Percentiles rank a stretch among this genome's conserved stretches.
Conservation (phyloP, 305 asterid genomes). For the Solanum hybrid region DNA sequence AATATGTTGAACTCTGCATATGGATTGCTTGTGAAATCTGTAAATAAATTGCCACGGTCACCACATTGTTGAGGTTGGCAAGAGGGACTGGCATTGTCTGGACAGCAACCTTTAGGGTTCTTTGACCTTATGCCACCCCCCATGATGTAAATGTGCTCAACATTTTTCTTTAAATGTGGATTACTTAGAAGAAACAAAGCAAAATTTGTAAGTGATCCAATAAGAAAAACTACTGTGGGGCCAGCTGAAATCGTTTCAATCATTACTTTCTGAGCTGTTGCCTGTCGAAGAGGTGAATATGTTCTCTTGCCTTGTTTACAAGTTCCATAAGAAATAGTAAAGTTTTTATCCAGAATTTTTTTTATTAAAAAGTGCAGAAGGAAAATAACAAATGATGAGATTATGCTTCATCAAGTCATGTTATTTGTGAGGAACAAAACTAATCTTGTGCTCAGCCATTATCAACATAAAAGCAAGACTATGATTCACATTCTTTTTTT, state of each 20-base stretch:
- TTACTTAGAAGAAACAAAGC: constrained; percentile 59
- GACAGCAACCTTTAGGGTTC: constrained; percentile 70
- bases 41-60: constrained; percentile 53
- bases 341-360: background rate
- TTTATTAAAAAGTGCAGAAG: background rate
- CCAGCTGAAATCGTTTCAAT: constrained; percentile 55
- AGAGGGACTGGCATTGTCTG: constrained; percentile 26
- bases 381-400: background rate
- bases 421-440: background rate
- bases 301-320: constrained; percentile 46
- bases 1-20: constrained; percentile 78
- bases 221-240: constrained; percentile 48
- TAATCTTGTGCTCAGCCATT: background rate
- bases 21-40: constrained; percentile 58
- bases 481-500: background rate
- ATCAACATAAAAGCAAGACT: background rate
- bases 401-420: background rate
- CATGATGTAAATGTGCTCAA: constrained; percentile 65
- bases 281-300: constrained; percentile 62
- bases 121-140: constrained; percentile 70
- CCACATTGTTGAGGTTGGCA: constrained; percentile 64
- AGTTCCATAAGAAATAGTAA: background rate
- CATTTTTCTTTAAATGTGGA: constrained; percentile 60
- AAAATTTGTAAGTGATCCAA: constrained; percentile 56
- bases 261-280: constrained; percentile 67